Conservation (phyloP, 495 filamentous ascomycete species). For the Penicillium lividum region DNA sequence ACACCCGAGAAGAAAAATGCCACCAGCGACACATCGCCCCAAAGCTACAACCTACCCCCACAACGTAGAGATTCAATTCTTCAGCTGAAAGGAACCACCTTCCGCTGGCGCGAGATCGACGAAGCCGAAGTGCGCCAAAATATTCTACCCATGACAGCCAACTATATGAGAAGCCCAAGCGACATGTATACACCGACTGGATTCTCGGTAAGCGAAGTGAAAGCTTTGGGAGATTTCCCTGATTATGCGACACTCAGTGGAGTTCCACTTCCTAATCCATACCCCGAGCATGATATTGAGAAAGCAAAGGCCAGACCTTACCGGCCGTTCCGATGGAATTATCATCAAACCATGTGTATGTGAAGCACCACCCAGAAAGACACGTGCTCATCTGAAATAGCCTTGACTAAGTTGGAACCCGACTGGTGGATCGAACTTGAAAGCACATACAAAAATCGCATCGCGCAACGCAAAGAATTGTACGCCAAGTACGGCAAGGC, state of each 20-base stretch:
- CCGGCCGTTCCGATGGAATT: constrained; percentile 82
- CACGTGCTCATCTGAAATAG: constrained; percentile 44
- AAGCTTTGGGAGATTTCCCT: constrained; percentile 76
- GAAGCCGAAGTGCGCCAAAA: constrained; percentile 36
- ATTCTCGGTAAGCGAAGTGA: constrained; percentile 69
- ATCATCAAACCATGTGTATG: constrained; percentile 95
- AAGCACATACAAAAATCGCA: constrained; percentile 66
- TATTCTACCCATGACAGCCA: constrained; percentile 44
- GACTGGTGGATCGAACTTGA: constrained; percentile 95
- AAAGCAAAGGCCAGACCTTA: constrained; percentile 69
- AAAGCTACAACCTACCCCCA: constrained; percentile 57
- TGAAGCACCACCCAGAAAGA: constrained; percentile 6
- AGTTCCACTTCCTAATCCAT: constrained; percentile 71
- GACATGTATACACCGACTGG: constrained; percentile 56
- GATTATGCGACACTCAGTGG: constrained; percentile 79
- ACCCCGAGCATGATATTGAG: constrained; percentile 62
- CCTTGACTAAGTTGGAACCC: constrained; percentile 75
- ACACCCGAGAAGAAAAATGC: constrained; percentile 49
- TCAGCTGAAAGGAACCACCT: constrained; percentile 21
- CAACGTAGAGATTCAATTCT: constrained; percentile 54
- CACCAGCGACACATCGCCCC: constrained; percentile 25
- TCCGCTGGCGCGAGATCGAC: constrained; percentile 27
- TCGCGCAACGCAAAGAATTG: constrained; percentile 71
- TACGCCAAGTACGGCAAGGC: constrained; percentile 61
- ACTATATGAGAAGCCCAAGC: constrained; percentile 42